Evolutionary conservation across 1,139 yeast species (phyloP), one percentile per base, ranked within the genome.

Genomic region (Yamadazyma conglobata): DNA sequence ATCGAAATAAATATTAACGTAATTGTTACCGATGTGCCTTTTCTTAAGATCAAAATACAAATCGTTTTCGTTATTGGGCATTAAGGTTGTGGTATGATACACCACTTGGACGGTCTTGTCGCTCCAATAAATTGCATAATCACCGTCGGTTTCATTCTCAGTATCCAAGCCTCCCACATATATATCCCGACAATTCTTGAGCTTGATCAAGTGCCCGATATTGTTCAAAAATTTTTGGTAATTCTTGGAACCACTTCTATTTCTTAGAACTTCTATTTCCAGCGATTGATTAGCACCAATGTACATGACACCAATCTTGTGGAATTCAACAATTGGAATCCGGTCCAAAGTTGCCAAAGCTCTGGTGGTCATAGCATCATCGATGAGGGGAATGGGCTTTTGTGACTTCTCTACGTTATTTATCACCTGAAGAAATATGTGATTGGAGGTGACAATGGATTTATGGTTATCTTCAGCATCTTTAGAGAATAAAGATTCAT

Each of bases 131-230:
- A 82, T 61, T 0, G 94, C 86, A 48, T 61, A 81, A 38, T 81
- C 79, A 4, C 96, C 96, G 58, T 85, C 95, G 16, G 66, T 52
- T 42, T 79, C 79, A 39, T 68, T 70, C 33, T 71, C 79, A 0
- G 77, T 78, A 43, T 86, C 95, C 25, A 87, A 62, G 0, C 95
- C 95, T 12, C 95, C 96, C 19, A 79, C 77, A 46, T 85, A 86
- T 12, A 77, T 66, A 22, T 70, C 64, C 19, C 61, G 60, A 30
- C 50, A 45, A 38, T 79, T 75, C 38, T 73, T 72, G 30, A 87
- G 60, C 31, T 68, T 58, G 11, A 83, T 69, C 33, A 82, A 54
- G 9, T 58, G 51, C 1, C 95, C 96, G 39, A 87, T 56, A 1
- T 63, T 58, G 7, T 63, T 56, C 25, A 86, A 48, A 44, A 87